Base-by-base conservation (phyloP, 139 green algal species). In the Chlorella sp. region DNA sequence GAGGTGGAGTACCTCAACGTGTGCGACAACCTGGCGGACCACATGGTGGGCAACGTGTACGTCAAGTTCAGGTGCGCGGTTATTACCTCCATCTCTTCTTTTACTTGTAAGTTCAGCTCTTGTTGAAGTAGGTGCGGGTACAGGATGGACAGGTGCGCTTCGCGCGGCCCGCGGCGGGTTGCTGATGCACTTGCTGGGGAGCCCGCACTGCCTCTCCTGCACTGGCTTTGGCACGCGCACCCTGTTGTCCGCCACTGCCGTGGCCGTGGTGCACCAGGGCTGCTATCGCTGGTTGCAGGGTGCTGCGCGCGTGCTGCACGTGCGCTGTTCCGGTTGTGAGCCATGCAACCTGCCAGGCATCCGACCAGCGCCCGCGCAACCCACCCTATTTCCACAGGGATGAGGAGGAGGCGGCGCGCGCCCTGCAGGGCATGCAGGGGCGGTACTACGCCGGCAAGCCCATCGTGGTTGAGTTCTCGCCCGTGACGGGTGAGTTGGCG, bases 1-100 rank as follows among this genome's bases (percentile, higher is more conserved):
- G 94, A 99, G 86, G 88, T 99, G 34, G 97, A 99, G 84, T 95
- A 96, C 87, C 80, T 99, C 40, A 98, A 98, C 82, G 94, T 99
- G 8, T 99, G 97, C 86, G 97, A 99, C 89, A 99, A 99, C 91
- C 83, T 98, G 73, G 94, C 95, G 0, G 97, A 99, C 86, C 97
- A 99, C 88, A 96, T 99, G 94, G 94, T 98, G 11, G 96, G 96
- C 80, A 97, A 96, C 87, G 95, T 98, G 68, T 99, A 99, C 81
- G 91, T 96, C 43, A 98, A 98, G 89, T 99, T 98, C 87, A 74
- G 54, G 77, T 83, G 77, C n/a, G 75, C 22, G 16, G n/a, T n/a
- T n/a, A n/a, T n/a, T 58, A 24, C 13, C 13, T 65, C 56, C 56
- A 30, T 3, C 30, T 20, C 56, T 65, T 65, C 22, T 65, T 20